phyloP scores from a whole-genome alignment of 177 flowering plant genomes.

The Tripterygium wilfordii region DNA sequence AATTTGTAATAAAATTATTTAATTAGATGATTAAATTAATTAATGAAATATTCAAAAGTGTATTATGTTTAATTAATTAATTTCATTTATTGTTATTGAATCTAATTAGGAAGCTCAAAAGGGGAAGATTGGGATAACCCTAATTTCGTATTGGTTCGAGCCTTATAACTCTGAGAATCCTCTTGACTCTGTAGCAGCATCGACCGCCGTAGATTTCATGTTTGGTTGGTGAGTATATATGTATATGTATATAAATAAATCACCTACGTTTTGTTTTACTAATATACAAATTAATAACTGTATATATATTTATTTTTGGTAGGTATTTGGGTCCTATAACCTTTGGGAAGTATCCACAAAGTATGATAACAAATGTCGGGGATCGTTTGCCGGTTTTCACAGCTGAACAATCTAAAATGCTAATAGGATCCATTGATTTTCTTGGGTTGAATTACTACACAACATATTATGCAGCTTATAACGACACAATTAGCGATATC shows the following conservation, averaged over 20 bases:
- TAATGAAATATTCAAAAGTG: too few relatives aligned
- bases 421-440: slow-evolving; percentile 8
- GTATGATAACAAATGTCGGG: not conserved
- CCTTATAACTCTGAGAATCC: slow-evolving; percentile 1
- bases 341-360: slow-evolving; percentile 7
- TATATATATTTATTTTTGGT: not conserved
- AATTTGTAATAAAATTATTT: too few relatives aligned
- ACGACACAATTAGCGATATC: too few relatives aligned
- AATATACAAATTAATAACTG: not conserved
- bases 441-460: slow-evolving; percentile 20
- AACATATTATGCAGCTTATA: not conserved
- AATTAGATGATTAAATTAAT: not conserved
- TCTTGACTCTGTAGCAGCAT: not conserved
- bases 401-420: not conserved
- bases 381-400: slow-evolving; percentile 4
- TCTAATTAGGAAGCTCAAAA: slow-evolving; percentile 2
- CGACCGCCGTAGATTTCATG: slow-evolving; percentile 8
- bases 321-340: slow-evolving; percentile 6
- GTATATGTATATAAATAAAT: too few relatives aligned
- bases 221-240: slow-evolving; percentile 10
- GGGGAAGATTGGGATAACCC: slow-evolving; percentile 6
- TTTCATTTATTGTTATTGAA: not conserved
- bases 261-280: not conserved
- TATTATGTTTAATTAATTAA: not conserved
- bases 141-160: slow-evolving; percentile 2